phyloP scores from a whole-genome alignment of 129 eudicot genomes.

The Chrysanthemum makinoi region DNA sequence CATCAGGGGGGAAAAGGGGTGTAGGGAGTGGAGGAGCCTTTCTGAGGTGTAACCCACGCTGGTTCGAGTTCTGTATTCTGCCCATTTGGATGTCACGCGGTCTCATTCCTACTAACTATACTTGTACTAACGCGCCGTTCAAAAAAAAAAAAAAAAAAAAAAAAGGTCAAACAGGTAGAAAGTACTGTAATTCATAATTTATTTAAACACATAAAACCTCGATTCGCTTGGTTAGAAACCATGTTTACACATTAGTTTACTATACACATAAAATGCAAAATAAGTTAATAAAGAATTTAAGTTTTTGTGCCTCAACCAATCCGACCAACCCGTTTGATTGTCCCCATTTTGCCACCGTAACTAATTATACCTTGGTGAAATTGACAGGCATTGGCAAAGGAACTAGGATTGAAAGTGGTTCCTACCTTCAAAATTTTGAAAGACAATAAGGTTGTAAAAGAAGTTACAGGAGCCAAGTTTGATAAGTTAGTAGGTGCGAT shows the following conservation, averaged over 20 bases:
- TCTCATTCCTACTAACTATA: too few relatives aligned
- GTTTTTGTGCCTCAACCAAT: neutral
- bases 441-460: constrained; percentile 61
- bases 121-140: too few relatives aligned
- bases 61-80: too few relatives aligned
- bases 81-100: too few relatives aligned
- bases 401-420: constrained; percentile 76
- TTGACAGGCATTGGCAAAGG: constrained; percentile 76
- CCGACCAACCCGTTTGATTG: too few relatives aligned
- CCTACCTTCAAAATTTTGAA: constrained; percentile 92
- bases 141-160: too few relatives aligned
- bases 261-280: neutral
- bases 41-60: too few relatives aligned
- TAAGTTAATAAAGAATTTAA: neutral
- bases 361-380: neutral
- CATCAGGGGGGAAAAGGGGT: too few relatives aligned
- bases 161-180: neutral
- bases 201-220: neutral
- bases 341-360: neutral
- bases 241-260: neutral
- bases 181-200: neutral
- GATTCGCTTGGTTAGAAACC: neutral
- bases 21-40: too few relatives aligned
- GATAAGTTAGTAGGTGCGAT: constrained; percentile 64
- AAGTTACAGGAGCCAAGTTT: constrained; percentile 85